Conservation (phyloP, 169 alveolate species). For the Plasmodium gonderi region DNA sequence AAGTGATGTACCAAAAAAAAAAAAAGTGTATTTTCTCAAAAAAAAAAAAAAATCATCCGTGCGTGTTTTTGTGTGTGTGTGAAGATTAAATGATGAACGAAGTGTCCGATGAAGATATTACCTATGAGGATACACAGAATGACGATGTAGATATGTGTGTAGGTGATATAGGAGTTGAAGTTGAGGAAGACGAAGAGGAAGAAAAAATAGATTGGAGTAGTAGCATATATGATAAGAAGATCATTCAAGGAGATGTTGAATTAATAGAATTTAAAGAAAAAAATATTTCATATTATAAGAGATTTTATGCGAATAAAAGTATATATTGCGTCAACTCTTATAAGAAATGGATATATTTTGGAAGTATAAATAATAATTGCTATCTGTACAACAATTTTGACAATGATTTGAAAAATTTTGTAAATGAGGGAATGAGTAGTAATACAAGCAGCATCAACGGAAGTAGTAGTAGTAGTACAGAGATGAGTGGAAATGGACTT, state of each 20-base stretch:
- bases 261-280: constrained; percentile 19
- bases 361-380: constrained; percentile 62
- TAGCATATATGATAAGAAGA: neutral
- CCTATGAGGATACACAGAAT: constrained; percentile 30
- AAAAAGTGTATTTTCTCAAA: neutral
- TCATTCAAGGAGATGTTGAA: neutral
- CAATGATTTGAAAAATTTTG: constrained; percentile 12
- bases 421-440: neutral
- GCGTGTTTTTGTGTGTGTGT: too few species aligned
- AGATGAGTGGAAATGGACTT: too few species aligned
- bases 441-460: neutral
- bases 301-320: constrained; percentile 61
- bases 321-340: constrained; percentile 39
- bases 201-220: neutral
- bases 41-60: neutral
- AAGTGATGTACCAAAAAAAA: too few species aligned
- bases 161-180: constrained; percentile 14
- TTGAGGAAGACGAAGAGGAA: neutral
- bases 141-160: constrained; percentile 23
- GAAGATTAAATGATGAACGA: neutral
- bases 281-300: constrained; percentile 17
- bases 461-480: neutral
- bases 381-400: constrained; percentile 40
- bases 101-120: constrained; percentile 44
- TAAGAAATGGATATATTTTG: constrained; percentile 71